Evolutionary conservation across 2,329 filamentous ascomycete species (phyloP).

Genomic region (Alternaria viburni): DNA sequence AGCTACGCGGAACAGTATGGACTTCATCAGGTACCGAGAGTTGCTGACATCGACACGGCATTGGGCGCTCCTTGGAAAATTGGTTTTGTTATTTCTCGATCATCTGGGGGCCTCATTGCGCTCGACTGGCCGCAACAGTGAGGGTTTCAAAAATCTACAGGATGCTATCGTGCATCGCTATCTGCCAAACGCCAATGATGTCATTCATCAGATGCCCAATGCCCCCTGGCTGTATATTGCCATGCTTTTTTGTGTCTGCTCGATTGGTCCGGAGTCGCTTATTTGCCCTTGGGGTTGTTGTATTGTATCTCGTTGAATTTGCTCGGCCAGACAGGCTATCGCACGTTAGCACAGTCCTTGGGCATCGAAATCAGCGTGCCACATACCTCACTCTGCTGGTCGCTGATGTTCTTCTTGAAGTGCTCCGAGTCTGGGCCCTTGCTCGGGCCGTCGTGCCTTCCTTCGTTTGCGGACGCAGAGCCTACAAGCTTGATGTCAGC

Average conservation of each 20-base stretch:
- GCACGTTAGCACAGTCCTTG: neutral
- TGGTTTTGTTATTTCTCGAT: neutral
- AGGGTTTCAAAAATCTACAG: neutral
- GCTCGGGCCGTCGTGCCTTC: conserved; percentile 30
- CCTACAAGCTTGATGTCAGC: conserved; percentile 17
- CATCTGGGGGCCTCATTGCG: neutral
- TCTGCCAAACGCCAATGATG: conserved; percentile 13
- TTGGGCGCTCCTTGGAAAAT: neutral
- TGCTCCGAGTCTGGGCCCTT: conserved; percentile 37
- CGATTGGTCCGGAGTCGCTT: neutral
- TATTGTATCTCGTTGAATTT: conserved; percentile 44
- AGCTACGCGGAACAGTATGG: neutral
- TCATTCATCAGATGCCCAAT: neutral
- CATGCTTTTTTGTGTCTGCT: neutral
- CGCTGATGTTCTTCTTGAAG: conserved; percentile 33
- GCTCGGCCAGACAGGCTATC: conserved; percentile 31
- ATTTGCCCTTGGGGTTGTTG: conserved; percentile 46
- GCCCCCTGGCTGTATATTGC: neutral
- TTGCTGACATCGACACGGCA: neutral
- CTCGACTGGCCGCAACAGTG: neutral
- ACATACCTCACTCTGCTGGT: conserved; percentile 36
- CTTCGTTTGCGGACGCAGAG: conserved; percentile 27
- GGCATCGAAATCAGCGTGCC: neutral
- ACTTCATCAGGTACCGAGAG: neutral
- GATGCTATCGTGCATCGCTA: neutral